Evolutionary conservation across 2,329 filamentous ascomycete species (phyloP), one percentile per base, ranked within the genome.

Genomic region (Basipetospora chlamydospora): DNA sequence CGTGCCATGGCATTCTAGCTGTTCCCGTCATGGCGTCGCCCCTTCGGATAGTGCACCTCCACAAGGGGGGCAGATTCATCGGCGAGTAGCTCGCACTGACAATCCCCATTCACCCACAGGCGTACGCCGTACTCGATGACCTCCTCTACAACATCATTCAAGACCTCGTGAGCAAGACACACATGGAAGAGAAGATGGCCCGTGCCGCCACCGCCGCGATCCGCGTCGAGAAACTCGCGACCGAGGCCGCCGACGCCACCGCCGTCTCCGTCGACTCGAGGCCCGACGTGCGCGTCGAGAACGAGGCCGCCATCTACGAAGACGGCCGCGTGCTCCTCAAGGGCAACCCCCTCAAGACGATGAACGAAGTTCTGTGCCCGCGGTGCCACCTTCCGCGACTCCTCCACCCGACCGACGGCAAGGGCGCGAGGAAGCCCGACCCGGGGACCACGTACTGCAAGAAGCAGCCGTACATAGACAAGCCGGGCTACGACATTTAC

Each of bases 401-500:
- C 36, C 68, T 84, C 44, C 66, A 84, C 49, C 81, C 81, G 13
- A 79, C 74, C 46, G 76, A 80, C 48, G 78, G 78, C 46, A 77
- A 72, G 47, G 77, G 78, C 31, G 67, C 76, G 10, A 60, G 60
- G 48, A 74, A 73, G 49, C 76, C 76, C 29, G 73, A 79, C 40
- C 80, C 80, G 0, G 64, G 67, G 44, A 35, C 77, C 45, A 73
- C 78, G 45, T 87, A 86, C 63, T 88, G 82, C 67, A 83, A 82
- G 56, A 76, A 77, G 44, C 75, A 80, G 42, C 80, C 81, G 0
- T 87, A 80, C 62, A 80, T 84, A 42, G 73, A 82, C 46, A 77
- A 81, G 52, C 66, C 74, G 2, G 80, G 80, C 41, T 80, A 77
- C 58, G 81, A 88, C 55, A 83, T 87, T 44, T 86, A 86, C 55